A percentile compares a stretch with the other conserved stretches of the same genome.
phyloP scores from a whole-genome alignment of 768 basidiomycete genomes.

The Boletus tylopilopsis region DNA sequence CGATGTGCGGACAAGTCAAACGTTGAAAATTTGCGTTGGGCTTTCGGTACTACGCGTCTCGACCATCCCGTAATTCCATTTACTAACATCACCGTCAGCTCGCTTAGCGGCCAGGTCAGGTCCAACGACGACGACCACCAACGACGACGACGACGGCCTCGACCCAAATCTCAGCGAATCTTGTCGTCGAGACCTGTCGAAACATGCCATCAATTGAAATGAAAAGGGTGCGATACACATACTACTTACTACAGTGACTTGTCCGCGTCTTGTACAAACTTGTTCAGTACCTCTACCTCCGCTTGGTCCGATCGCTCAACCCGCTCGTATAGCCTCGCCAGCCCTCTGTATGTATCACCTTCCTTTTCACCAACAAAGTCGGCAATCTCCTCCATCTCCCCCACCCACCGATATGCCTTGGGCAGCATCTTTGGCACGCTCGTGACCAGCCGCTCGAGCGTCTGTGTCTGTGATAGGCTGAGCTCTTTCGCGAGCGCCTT shows the following conservation, averaged over 20 bases:
- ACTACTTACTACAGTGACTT: too few relatives aligned
- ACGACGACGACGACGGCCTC: too few relatives aligned
- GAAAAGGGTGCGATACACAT: conserved; percentile 22
- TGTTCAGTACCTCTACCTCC: conserved; percentile 39
- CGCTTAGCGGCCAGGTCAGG: too few relatives aligned
- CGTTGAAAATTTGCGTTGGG: conserved; percentile 29
- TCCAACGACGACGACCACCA: not conserved
- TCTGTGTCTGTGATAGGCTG: conserved; percentile 40
- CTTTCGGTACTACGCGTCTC: conserved; percentile 8
- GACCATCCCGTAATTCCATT: conserved; percentile 27
- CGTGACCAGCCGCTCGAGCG: conserved; percentile 39
- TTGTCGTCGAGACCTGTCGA: conserved; percentile 8
- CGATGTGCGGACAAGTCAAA: conserved; percentile 4
- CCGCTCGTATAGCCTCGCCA: conserved; percentile 44
- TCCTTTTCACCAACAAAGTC: conserved; percentile 47
- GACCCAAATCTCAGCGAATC: conserved; percentile 4
- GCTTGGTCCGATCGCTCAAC: conserved; percentile 38
- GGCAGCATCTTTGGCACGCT: conserved; percentile 48
- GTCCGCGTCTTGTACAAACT: conserved; percentile 47
- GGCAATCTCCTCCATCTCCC: conserved; percentile 63
- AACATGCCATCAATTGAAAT: conserved; percentile 17
- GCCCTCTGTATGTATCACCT: conserved; percentile 44
- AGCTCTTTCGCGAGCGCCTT: conserved; percentile 51
- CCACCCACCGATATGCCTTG: conserved; percentile 62
- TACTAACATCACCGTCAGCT: too few relatives aligned